A percentile compares a stretch with the other conserved stretches of the same genome.
phyloP scores from a whole-genome alignment of 2,329 filamentous ascomycete species.

The Penicillium glabrum region DNA sequence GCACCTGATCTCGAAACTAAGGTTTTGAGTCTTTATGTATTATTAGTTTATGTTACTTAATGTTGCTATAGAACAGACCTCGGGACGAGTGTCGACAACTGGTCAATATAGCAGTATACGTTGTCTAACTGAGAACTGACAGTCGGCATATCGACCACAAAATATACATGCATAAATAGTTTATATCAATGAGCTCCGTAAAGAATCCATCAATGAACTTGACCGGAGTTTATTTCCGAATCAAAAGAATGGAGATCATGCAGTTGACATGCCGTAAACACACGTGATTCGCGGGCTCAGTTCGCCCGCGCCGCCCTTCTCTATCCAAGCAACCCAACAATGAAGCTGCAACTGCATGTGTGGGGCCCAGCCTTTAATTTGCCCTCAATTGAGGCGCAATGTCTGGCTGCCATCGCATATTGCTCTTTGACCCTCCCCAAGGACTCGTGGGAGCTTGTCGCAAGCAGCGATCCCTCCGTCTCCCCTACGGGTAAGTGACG shows the following conservation, averaged over 20 bases:
- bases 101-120: too few relatives aligned
- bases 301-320: conserved; percentile 11
- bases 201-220: too few relatives aligned
- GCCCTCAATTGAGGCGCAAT: conserved; percentile 88
- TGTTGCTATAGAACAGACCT: too few relatives aligned
- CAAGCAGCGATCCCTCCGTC: conserved; percentile 69
- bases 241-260: conserved; percentile 3
- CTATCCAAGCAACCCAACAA: conserved; percentile 27
- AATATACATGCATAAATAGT: too few relatives aligned
- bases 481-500: conserved; percentile 66
- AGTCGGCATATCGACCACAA: too few relatives aligned
- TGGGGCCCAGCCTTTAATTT: conserved; percentile 88
- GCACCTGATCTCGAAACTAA: too few relatives aligned
- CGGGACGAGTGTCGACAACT: too few relatives aligned
- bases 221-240: neutral
- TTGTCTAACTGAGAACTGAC: too few relatives aligned
- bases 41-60: too few relatives aligned
- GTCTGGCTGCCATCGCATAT: conserved; percentile 78
- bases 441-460: conserved; percentile 67
- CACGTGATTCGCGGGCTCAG: conserved; percentile 25
- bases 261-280: neutral
- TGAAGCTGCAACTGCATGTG: conserved; percentile 75
- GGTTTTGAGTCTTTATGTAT: too few relatives aligned
- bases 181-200: neutral
- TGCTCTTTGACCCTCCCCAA: conserved; percentile 62